phyloP scores from a whole-genome alignment of 106 monocot genomes.

The Cymbidium sinense region DNA sequence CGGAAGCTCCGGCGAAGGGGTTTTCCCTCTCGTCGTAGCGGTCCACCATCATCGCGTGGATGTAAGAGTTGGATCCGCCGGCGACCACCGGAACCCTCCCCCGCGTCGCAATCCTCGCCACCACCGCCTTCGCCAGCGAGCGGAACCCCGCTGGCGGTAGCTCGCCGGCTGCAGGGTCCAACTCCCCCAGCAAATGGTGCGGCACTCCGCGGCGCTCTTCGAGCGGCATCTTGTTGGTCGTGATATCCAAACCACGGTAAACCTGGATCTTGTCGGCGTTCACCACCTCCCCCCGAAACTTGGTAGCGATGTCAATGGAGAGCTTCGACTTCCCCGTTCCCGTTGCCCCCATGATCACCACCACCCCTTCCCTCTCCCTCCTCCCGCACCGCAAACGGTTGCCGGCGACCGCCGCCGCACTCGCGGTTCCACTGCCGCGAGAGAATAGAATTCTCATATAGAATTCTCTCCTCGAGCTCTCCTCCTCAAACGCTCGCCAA shows the following conservation, averaged over 20 bases:
- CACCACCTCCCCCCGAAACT: conserved; percentile 51
- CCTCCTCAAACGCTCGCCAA: not conserved
- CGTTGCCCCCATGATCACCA: conserved; percentile 87
- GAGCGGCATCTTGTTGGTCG: conserved; percentile 76
- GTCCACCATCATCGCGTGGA: conserved; percentile 47
- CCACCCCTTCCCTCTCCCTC: conserved; percentile 18
- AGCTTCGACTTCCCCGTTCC: conserved; percentile 91
- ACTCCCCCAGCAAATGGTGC: conserved; percentile 73
- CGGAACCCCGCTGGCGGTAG: conserved; percentile 53
- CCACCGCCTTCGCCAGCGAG: conserved; percentile 23
- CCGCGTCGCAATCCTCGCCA: conserved; percentile 30
- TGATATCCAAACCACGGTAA: conserved; percentile 78
- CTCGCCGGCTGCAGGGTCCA: conserved; percentile 51
- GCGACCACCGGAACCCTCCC: conserved; percentile 54
- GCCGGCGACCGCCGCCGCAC: not conserved
- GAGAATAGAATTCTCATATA: conserved; percentile 9
- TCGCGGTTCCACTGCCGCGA: conserved; percentile 5
- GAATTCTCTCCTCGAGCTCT: not conserved
- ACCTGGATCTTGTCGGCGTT: conserved; percentile 96
- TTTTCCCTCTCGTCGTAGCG: conserved; percentile 13
- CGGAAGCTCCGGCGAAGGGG: conserved; percentile 21
- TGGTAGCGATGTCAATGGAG: conserved; percentile 60
- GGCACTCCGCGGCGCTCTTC: conserved; percentile 59
- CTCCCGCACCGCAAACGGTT: not conserved
- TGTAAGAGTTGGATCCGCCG: conserved; percentile 88